Evolutionary conservation across 257 asterid genomes (phyloP).

Genomic region (Solanum piurae): DNA sequence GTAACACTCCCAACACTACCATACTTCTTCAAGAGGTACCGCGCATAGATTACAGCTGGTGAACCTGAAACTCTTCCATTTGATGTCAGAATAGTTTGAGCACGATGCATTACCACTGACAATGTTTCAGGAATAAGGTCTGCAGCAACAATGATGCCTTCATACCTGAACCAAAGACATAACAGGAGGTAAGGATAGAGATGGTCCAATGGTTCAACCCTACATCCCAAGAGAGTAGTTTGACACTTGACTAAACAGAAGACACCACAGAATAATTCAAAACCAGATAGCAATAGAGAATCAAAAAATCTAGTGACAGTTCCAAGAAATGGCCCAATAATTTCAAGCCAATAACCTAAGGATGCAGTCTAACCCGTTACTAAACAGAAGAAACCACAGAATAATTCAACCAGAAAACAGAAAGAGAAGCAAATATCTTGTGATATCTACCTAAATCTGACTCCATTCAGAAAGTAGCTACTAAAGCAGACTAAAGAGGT

Average conservation of each 20-base stretch:
- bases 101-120: conserved; percentile 72
- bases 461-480: background rate
- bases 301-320: background rate
- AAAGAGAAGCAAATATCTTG: background rate
- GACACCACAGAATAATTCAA: background rate
- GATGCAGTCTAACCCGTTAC: background rate
- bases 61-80: conserved; percentile 71
- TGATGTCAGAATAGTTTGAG: conserved; percentile 54
- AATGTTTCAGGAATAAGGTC: conserved; percentile 83
- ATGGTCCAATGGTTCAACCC: background rate
- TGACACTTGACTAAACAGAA: background rate
- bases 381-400: background rate
- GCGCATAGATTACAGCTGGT: conserved; percentile 59
- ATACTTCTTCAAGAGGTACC: conserved; percentile 67
- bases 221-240: background rate
- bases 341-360: background rate
- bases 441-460: background rate
- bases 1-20: conserved; percentile 53
- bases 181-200: background rate
- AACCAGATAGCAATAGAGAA: background rate
- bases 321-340: background rate
- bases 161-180: conserved; percentile 57
- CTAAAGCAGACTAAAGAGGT: background rate
- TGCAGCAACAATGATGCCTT: conserved; percentile 70
- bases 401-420: background rate